Evolutionary conservation across 1,284 basidiomycete genomes (phyloP).

Genomic region (Sporisorium exsertum): DNA sequence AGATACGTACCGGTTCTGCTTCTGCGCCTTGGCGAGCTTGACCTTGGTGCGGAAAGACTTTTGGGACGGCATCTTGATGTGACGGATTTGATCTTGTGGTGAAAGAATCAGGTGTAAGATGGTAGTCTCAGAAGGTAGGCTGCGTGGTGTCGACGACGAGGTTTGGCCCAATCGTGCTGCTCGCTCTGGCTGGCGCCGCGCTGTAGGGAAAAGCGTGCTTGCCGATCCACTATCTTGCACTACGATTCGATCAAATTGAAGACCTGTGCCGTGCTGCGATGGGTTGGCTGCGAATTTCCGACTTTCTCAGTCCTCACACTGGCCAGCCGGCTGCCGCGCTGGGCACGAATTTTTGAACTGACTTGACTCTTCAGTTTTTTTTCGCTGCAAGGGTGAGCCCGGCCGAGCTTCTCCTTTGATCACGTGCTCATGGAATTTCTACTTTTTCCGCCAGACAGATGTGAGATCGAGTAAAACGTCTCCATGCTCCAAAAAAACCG

Average conservation of each 20-base stretch:
- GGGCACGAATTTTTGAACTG: background rate
- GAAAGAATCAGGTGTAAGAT: constrained; percentile 17
- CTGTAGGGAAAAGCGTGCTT: background rate
- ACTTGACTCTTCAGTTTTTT: background rate
- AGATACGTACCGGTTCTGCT: constrained; percentile 88
- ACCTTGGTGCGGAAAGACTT: constrained; percentile 97
- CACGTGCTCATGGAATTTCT: background rate
- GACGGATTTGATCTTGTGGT: background rate
- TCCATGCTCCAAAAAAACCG: background rate
- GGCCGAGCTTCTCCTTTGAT: background rate
- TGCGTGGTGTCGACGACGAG: background rate
- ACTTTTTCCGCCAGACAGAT: background rate
- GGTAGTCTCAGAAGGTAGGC: background rate
- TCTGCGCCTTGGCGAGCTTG: constrained; percentile 92
- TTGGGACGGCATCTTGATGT: constrained; percentile 83
- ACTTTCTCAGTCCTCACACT: too few species aligned
- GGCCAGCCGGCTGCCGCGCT: background rate
- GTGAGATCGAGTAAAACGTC: background rate
- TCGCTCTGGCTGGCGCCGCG: background rate
- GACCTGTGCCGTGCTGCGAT: background rate
- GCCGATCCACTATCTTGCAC: constrained; percentile 11
- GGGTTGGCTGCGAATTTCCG: too few species aligned
- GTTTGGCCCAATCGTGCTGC: background rate
- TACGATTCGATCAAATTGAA: background rate
- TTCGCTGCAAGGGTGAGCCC: background rate